Conservation (phyloP, 441 rosid genomes). For the Manihot esculenta region DNA sequence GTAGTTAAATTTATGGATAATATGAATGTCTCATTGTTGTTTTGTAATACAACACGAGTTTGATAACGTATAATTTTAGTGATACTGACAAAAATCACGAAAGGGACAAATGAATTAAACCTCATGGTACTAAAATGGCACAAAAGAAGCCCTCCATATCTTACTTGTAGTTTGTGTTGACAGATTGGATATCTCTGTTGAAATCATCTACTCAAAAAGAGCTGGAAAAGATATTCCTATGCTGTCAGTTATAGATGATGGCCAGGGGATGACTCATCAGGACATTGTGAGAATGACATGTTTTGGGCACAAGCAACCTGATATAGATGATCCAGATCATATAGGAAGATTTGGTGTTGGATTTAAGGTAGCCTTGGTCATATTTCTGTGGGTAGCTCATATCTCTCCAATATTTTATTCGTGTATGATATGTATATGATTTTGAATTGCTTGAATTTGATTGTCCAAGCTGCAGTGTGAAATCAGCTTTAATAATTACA, state of each 20-base stretch:
- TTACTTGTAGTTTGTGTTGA: constrained; percentile 14
- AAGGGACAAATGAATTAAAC: neutral
- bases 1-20: no score
- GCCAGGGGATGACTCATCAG: constrained; percentile 38
- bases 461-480: neutral
- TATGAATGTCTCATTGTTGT: no score
- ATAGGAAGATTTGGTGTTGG: constrained; percentile 48
- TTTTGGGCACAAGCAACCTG: constrained; percentile 41
- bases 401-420: neutral
- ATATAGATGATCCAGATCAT: constrained; percentile 28
- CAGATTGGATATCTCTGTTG: constrained; percentile 38
- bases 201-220: constrained; percentile 26
- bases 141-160: no score
- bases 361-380: constrained; percentile 33
- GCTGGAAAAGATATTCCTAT: constrained; percentile 36
- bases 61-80: no score
- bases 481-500: neutral
- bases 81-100: neutral
- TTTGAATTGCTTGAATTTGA: neutral
- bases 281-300: constrained; percentile 37
- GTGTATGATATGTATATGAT: neutral
- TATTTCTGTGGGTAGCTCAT: neutral
- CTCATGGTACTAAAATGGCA: no score
- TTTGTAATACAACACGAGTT: no score
- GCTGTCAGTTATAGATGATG: constrained; percentile 40